phyloP scores from a whole-genome alignment of 257 asterid species.

The Perilla frutescens region DNA sequence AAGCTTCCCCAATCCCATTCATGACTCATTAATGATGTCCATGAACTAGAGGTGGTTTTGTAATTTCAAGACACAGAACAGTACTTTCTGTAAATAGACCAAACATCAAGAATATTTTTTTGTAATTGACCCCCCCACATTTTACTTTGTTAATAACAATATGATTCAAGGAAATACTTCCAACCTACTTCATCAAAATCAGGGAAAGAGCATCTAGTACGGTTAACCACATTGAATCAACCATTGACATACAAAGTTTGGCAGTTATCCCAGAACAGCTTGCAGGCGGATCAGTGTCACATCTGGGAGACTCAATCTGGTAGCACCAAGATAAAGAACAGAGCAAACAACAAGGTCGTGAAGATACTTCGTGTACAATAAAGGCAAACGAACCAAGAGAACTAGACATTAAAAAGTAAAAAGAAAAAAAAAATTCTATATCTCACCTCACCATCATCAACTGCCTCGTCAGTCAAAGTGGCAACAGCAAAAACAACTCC shows the following conservation, averaged over 20 bases:
- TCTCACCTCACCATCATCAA: slow-evolving; percentile 93
- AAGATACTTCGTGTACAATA: slow-evolving; percentile 30
- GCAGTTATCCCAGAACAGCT: slow-evolving; percentile 75
- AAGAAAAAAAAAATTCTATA: neutral
- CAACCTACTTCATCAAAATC: slow-evolving; percentile 79
- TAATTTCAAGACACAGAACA: slow-evolving; percentile 14
- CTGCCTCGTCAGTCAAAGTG: slow-evolving; percentile 96
- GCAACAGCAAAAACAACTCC: slow-evolving; percentile 98
- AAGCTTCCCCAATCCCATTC: neutral
- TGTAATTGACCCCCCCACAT: slow-evolving; percentile 9
- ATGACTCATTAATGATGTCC: neutral
- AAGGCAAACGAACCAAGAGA: slow-evolving; percentile 13
- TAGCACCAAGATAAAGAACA: slow-evolving; percentile 48
- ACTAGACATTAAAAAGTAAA: neutral
- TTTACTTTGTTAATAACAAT: slow-evolving; percentile 14
- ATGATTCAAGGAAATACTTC: slow-evolving; percentile 36
- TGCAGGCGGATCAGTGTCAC: slow-evolving; percentile 70
- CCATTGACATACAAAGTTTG: slow-evolving; percentile 79
- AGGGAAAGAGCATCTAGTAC: slow-evolving; percentile 94
- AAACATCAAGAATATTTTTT: slow-evolving; percentile 7
- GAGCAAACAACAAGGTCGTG: slow-evolving; percentile 33
- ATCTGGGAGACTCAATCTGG: slow-evolving; percentile 94
- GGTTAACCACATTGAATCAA: slow-evolving; percentile 91
- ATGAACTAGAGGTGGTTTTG: slow-evolving; percentile 4
- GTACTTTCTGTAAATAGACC: neutral